Base-by-base conservation (phyloP, 2,329 filamentous ascomycete species). In the Harringtonia aguacate region DNA sequence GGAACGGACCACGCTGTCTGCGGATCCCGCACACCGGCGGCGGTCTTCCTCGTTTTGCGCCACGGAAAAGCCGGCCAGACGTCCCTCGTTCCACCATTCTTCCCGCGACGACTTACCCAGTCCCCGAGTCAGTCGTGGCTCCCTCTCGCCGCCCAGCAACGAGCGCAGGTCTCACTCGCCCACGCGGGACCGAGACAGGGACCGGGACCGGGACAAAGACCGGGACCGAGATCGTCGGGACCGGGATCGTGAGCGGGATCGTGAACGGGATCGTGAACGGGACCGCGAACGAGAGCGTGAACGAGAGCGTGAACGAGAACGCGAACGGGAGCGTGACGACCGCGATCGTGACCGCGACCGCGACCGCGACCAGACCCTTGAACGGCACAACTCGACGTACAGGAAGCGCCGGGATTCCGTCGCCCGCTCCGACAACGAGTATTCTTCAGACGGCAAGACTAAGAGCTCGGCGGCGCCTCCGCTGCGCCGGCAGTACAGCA, bases 1-100 rank as follows among this genome's bases (percentile, higher is more conserved):
- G 2, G 46, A 46, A 9, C 17, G 39, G 22, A 38, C 18, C 15
- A 24, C 44, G 2, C 17, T 30, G 10, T 48, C 51, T 1, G 38
- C 47, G 8, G 51, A 47, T n/a, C 43, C 52, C 1, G 30, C 43
- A 14, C 36, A 28, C 9, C 57, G 52, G 22, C 66, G 65, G 24
- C 65, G 67, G 28, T 47, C 62, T 7, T 56, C 58, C 17, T 54
- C 51, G 12, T 54, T 44, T 14, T 45, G 46, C n/a, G 54, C 55
- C n/a, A 31, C 50, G 3, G 48, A 50, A 18, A 51, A 46, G 33
- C 41, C 45, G 4, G 38, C 46, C 3, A 41, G 50, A 17, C 43
- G 46, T 22, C 31, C 48, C 0, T 46, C 48, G 3, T 46, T 50
- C 30, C 49, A 46, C 20, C 36, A 41, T 3, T 18, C 46, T 3